phyloP scores from a whole-genome alignment of 1,139 yeast genomes.

The Geotrichum phurueaensis region DNA sequence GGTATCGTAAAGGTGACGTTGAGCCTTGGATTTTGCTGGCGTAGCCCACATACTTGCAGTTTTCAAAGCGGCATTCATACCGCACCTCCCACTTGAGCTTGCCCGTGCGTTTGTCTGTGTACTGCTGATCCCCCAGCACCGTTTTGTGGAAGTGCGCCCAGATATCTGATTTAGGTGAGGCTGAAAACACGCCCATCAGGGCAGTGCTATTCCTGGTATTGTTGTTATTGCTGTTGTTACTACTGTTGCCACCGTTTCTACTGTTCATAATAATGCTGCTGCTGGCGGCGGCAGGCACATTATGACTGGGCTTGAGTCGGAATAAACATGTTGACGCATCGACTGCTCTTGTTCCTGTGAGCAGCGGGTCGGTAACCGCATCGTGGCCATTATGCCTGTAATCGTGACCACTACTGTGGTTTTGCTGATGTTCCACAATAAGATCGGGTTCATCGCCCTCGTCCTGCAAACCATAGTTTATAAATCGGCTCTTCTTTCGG shows the following conservation, averaged over 20 bases:
- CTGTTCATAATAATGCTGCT: not conserved
- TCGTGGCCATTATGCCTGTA: not conserved
- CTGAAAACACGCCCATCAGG: not conserved
- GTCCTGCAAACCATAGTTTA: not conserved
- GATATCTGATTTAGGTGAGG: constrained; percentile 1
- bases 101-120: constrained; percentile 3
- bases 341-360: not conserved
- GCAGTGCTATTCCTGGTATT: not conserved
- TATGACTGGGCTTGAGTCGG: not conserved
- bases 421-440: not conserved
- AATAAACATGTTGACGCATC: not conserved
- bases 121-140: not conserved
- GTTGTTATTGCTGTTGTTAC: not conserved
- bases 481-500: not conserved
- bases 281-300: not conserved
- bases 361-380: not conserved
- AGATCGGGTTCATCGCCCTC: not conserved
- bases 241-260: not conserved
- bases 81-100: not conserved
- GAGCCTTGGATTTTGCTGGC: constrained; percentile 7
- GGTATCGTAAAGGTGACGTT: constrained; percentile 6
- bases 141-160: not conserved
- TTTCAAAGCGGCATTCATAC: constrained; percentile 1
- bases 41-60: not conserved
- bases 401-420: not conserved